Conservation (phyloP, 768 basidiomycete species). For the Termitomyces sp. region DNA sequence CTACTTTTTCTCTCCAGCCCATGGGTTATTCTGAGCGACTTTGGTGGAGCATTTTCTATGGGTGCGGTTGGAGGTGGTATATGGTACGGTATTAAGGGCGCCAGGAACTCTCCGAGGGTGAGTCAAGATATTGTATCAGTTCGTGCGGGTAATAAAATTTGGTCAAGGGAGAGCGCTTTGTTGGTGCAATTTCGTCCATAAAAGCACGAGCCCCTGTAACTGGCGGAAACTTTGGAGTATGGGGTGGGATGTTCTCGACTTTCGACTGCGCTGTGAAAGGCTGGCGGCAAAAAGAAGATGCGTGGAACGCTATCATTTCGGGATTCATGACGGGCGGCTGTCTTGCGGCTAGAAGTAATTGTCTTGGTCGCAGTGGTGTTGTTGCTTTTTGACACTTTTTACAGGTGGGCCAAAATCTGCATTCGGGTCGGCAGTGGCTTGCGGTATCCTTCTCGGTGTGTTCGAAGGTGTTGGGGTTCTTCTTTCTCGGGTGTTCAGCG, state of each 20-base stretch:
- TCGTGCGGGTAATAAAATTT: constrained; percentile 1
- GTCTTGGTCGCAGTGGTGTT: neutral
- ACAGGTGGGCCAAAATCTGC: constrained; percentile 93
- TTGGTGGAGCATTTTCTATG: constrained; percentile 97
- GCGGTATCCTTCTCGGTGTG: constrained; percentile 92
- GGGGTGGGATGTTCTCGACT: constrained; percentile 98
- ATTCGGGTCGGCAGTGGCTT: constrained; percentile 89
- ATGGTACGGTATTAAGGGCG: constrained; percentile 99
- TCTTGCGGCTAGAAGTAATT: constrained; percentile 88
- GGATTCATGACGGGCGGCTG: constrained; percentile 99
- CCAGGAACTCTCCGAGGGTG: constrained; percentile 92
- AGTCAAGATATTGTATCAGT: constrained; percentile 16
- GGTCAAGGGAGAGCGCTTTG: constrained; percentile 82
- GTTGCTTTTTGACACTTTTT: constrained; percentile 2
- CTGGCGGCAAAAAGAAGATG: constrained; percentile 94
- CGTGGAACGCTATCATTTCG: constrained; percentile 98
- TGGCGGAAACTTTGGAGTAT: constrained; percentile 93
- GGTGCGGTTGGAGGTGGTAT: constrained; percentile 96
- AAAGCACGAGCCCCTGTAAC: constrained; percentile 98
- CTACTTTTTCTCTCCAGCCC: constrained; percentile 49
- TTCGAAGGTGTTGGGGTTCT: constrained; percentile 96
- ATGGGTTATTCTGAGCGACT: constrained; percentile 98
- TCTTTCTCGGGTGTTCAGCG: constrained; percentile 83
- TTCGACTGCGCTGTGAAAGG: constrained; percentile 99
- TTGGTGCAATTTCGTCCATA: constrained; percentile 92